Percentiles rank a stretch among this genome's conserved stretches.
Evolutionary conservation across 2,329 filamentous ascomycete species (phyloP).

Genomic region (Exserohilum rostratum): DNA sequence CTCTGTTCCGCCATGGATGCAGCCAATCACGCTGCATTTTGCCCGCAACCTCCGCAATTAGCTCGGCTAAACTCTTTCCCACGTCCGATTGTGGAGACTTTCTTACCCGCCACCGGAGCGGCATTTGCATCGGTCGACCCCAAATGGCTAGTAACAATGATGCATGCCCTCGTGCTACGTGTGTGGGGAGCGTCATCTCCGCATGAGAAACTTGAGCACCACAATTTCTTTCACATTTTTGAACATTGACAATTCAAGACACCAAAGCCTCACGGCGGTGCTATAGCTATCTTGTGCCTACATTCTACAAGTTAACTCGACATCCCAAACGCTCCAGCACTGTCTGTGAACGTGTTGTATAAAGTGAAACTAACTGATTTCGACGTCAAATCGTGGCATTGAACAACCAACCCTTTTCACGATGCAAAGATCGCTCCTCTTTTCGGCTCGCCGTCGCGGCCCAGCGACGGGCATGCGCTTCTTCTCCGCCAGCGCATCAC

Average conservation of each 20-base stretch:
- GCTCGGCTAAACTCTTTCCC: conserved; percentile 38
- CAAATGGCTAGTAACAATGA: conserved; percentile 29
- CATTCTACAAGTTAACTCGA: not conserved
- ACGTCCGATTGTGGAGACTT: conserved; percentile 28
- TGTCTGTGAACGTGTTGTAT: not conserved
- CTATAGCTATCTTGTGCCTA: conserved; percentile 9
- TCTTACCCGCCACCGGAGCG: conserved; percentile 40
- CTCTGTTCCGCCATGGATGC: conserved; percentile 12
- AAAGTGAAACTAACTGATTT: not conserved
- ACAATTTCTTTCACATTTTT: conserved; percentile 3
- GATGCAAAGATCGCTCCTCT: conserved; percentile 45
- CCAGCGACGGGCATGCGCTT: conserved; percentile 37
- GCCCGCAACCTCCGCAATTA: conserved; percentile 20
- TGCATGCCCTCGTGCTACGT: conserved; percentile 30
- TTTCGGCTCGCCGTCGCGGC: conserved; percentile 40
- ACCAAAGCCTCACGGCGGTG: conserved; percentile 10
- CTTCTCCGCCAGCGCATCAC: conserved; percentile 42
- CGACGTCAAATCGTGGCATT: not conserved
- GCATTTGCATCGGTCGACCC: conserved; percentile 39
- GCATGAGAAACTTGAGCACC: conserved; percentile 27
- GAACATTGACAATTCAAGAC: conserved; percentile 22
- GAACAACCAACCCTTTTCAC: conserved; percentile 10
- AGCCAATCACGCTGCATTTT: conserved; percentile 22
- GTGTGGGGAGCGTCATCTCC: conserved; percentile 42
- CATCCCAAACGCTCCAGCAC: not conserved